These are phyloP conservation scores for Aspergillus versicolor DNA, from an alignment of 2,329 filamentous ascomycete genomes.

Conservation along the genomic window DNA sequence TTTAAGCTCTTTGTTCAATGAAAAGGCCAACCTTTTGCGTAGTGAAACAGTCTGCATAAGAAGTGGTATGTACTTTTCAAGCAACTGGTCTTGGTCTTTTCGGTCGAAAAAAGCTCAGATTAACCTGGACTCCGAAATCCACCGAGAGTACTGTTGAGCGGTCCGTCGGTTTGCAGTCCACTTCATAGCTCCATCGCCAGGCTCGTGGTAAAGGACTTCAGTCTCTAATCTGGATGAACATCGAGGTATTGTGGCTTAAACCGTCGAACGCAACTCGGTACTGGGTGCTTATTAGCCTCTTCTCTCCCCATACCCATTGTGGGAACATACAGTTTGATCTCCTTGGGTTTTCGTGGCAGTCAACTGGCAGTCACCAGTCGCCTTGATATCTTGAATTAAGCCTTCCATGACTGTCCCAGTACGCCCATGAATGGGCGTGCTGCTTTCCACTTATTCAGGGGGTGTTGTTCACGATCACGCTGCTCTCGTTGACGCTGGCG, in stretches of 20 bases:
- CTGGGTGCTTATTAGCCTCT: neutral
- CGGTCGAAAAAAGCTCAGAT: too few species aligned
- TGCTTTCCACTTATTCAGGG: neutral
- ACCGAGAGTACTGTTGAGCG: too few species aligned
- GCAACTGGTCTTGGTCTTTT: too few species aligned
- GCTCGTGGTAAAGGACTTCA: neutral
- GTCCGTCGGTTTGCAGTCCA: too few species aligned
- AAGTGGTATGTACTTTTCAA: too few species aligned
- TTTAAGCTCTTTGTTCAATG: too few species aligned
- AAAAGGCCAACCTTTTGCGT: too few species aligned
- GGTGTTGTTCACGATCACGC: neutral
- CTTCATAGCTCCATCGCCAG: neutral
- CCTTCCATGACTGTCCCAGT: constrained; percentile 3
- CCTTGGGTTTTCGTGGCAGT: neutral
- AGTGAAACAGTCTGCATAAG: too few species aligned
- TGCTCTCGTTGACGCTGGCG: neutral
- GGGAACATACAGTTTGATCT: neutral
- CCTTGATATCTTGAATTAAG: neutral
- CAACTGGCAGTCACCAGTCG: neutral
- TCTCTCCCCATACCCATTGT: neutral
- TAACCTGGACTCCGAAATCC: too few species aligned
- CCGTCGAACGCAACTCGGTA: neutral
- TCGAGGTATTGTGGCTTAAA: neutral
- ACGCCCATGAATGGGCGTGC: constrained; percentile 2
- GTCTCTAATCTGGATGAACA: neutral